These are phyloP conservation scores for Syzygium jambos DNA, from an alignment of 345 rosid genomes.

Conservation along the genomic window DNA sequence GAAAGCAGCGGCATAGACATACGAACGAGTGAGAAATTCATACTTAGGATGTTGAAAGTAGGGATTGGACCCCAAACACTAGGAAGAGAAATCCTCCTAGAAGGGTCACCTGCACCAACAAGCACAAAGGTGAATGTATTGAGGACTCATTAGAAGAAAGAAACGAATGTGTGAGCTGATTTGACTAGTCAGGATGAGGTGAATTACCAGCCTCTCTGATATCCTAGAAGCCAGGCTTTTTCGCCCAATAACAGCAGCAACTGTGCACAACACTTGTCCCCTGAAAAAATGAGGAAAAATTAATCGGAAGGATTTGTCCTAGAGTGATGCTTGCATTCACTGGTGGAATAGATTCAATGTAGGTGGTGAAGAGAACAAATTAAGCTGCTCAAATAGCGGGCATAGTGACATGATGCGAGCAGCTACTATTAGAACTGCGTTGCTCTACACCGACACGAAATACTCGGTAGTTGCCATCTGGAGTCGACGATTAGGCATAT, in stretches of 20 bases:
- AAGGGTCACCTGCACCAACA: not conserved
- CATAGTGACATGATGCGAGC: not conserved
- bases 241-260: constrained; percentile 12
- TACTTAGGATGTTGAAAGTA: not conserved
- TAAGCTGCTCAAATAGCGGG: not conserved
- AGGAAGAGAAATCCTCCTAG: constrained; percentile 10
- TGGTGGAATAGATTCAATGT: not conserved
- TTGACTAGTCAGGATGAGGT: not conserved
- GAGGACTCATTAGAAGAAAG: not conserved
- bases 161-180: not conserved
- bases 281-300: not conserved
- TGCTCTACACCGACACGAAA: not conserved
- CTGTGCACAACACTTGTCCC: constrained; percentile 5
- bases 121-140: not conserved
- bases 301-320: not conserved
- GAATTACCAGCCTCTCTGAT: constrained; percentile 15
- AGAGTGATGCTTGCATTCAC: not conserved
- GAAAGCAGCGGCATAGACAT: not conserved
- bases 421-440: not conserved
- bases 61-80: constrained; percentile 7
- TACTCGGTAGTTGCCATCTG: not conserved
- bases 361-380: not conserved
- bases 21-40: not conserved
- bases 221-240: constrained; percentile 4
- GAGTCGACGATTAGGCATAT: not conserved